Conservation (phyloP, 495 filamentous ascomycete genomes). For the Thermothielavioides terrestris region DNA sequence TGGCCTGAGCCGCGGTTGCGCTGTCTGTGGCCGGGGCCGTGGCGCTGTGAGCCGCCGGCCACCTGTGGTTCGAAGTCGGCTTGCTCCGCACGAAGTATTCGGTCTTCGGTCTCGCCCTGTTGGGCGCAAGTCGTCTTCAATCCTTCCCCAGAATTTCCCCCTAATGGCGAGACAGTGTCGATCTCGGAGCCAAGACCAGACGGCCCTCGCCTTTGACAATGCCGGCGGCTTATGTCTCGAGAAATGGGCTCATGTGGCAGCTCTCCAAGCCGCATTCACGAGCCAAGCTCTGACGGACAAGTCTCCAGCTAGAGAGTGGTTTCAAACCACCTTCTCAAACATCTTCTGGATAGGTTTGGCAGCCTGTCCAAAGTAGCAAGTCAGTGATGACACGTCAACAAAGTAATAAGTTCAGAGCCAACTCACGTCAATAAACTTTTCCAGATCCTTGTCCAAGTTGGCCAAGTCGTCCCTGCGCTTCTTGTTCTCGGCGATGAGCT, state of each 20-base stretch:
- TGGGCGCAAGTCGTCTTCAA: no score
- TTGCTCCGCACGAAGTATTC: no score
- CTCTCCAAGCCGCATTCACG: no score
- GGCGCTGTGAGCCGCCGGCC: not conserved
- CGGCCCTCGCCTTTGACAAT: no score
- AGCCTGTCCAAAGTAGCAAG: conserved; percentile 41
- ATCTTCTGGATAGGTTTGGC: conserved; percentile 78
- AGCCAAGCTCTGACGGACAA: no score
- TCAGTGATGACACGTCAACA: conserved; percentile 11
- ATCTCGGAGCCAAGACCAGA: no score
- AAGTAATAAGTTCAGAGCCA: not conserved
- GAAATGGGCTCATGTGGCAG: no score
- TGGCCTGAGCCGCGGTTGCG: not conserved
- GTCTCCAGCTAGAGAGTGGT: not conserved
- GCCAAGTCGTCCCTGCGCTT: conserved; percentile 88
- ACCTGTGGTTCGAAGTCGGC: no score
- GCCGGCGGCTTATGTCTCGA: no score
- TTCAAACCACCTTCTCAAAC: conserved; percentile 62
- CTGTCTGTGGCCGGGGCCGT: not conserved
- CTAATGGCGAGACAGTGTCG: no score
- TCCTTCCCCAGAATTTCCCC: no score
- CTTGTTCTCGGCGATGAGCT: conserved; percentile 87
- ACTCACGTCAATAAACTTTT: conserved; percentile 76
- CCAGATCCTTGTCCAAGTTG: conserved; percentile 78
- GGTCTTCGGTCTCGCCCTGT: no score